Evolutionary conservation across 2,329 filamentous ascomycete species (phyloP).

Genomic region (Aspergillus tamarii): DNA sequence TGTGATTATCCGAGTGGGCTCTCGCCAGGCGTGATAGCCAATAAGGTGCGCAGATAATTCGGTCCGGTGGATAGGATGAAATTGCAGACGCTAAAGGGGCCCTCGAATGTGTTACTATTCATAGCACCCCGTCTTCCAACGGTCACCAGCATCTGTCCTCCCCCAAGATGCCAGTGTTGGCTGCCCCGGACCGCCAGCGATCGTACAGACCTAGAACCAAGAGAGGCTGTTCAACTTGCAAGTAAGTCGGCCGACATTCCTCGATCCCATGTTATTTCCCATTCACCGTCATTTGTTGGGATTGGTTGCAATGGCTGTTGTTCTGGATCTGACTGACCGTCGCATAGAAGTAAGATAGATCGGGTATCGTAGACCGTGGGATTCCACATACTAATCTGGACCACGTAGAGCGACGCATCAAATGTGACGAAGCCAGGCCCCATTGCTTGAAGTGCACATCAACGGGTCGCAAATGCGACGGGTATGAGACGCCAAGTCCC

Average conservation of each 20-base stretch:
- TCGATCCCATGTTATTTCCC: neutral
- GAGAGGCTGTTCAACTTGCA: neutral
- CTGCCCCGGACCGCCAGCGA: neutral
- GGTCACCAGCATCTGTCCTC: neutral
- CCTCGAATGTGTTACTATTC: too few relatives aligned
- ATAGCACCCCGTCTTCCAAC: too few relatives aligned
- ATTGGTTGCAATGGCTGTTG: neutral
- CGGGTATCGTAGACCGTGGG: neutral
- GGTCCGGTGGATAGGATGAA: neutral
- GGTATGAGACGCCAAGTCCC: constrained; percentile 22
- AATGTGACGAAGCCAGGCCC: constrained; percentile 38
- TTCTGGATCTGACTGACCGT: neutral
- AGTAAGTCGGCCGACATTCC: neutral
- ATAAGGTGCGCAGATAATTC: neutral
- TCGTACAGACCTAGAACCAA: neutral
- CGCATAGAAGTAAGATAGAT: neutral
- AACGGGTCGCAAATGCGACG: constrained; percentile 37
- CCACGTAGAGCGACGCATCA: constrained; percentile 30
- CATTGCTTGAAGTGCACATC: constrained; percentile 32
- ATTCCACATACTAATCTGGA: neutral
- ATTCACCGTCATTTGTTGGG: neutral
- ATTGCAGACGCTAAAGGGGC: too few relatives aligned
- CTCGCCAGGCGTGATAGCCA: neutral
- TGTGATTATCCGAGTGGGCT: neutral
- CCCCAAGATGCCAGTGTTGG: neutral